phyloP scores from a whole-genome alignment of 306 rosid species.

The Morella rubra region DNA sequence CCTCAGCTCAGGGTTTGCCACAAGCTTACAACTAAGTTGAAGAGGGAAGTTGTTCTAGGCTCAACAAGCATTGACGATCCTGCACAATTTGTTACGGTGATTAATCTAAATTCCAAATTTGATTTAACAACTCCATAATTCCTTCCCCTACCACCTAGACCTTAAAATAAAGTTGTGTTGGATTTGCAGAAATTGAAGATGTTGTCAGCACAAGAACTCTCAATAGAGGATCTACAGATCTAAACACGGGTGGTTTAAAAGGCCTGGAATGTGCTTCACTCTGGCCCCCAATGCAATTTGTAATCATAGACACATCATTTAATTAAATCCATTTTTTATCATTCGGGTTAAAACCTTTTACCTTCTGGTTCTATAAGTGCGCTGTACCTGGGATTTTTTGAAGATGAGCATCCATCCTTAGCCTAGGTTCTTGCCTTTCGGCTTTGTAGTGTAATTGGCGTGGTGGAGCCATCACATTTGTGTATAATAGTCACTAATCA shows the following conservation, averaged over 20 bases:
- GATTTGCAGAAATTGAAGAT: conserved; percentile 73
- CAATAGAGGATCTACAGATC: conserved; percentile 85
- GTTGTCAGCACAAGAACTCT: conserved; percentile 63
- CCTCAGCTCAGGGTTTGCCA: conserved; percentile 94
- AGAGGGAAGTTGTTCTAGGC: conserved; percentile 88
- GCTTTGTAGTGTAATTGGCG: conserved; percentile 27
- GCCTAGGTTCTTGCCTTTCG: conserved; percentile 6
- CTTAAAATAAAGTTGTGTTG: conserved; percentile 7
- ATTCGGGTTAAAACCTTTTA: not conserved
- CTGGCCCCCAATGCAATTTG: conserved; percentile 20
- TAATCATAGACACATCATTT: conserved; percentile 31
- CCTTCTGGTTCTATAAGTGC: not conserved
- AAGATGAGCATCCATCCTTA: conserved; percentile 11
- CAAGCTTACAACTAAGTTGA: conserved; percentile 77
- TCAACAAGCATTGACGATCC: conserved; percentile 94
- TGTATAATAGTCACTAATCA: conserved; percentile 11
- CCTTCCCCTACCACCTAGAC: not conserved
- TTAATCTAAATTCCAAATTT: not conserved
- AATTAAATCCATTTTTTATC: conserved; percentile 27
- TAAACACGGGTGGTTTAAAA: conserved; percentile 30
- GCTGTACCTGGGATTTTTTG: conserved; percentile 1
- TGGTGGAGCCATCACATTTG: conserved; percentile 6
- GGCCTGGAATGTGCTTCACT: conserved; percentile 30
- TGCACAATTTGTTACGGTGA: conserved; percentile 80
- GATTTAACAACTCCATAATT: not conserved